Base-by-base conservation (phyloP, 768 basidiomycete species). In the Pulveroboletus sp. region DNA sequence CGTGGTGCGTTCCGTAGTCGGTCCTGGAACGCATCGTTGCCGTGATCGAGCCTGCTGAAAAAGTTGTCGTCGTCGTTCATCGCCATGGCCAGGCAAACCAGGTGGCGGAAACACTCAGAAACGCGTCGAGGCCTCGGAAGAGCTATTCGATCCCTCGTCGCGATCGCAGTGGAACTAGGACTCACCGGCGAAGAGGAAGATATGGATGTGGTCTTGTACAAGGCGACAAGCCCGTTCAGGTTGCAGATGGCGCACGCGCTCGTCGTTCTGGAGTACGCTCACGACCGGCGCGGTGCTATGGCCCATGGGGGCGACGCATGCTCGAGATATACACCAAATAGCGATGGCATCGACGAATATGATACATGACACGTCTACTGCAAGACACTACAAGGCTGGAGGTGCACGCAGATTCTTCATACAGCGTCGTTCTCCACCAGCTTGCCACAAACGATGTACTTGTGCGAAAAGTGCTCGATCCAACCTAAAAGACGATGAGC, bases 391-490 rank as follows among this genome's bases (percentile, higher is more conserved):
- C n/a, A 43, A 31, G 10, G 18, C 9, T 21, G n/a, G 30, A 10
- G 31, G 3, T 26, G 36, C 3, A 6, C 24, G 47, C 40, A 43
- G 37, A 32, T 40, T 10, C 31, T 30, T 55, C 47, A 67, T 37
- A 72, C 58, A 43, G 75, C 79, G 57, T 81, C 80, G 61, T 89
- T 90, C 71, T 93, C 87, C 46, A 93, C 87, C 24, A 97, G 77
- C 61, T 81, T 85, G 38, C 93, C 93, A 61, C 91, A 93, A 43
- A 92, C 69, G 62, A 92, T 90, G 65, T 96, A 95, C 66, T 95
- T 96, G 77, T 82, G 85, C 36, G 83, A 79, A 70, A 97, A 96
- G 66, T 95, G 93, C 21, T 93, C 89, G 53, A 92, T 86, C 93
- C 93, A 97, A 21, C 90, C 88, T 89, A 43, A 30, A 26, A 43